Base-by-base conservation (phyloP, 2,329 filamentous ascomycete species). In the Harringtonia aguacate region DNA sequence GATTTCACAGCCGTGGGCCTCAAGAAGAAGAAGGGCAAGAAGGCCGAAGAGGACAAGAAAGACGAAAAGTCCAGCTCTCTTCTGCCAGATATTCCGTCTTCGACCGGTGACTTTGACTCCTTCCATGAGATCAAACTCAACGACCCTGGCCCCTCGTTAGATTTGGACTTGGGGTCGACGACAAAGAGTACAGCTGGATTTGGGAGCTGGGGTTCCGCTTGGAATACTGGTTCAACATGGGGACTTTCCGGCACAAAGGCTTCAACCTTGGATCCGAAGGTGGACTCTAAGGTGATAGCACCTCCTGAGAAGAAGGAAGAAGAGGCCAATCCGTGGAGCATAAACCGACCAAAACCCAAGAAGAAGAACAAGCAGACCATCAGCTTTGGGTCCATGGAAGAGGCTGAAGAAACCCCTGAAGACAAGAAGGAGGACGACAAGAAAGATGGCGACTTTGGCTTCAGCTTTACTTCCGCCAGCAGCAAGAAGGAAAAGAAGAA, bases 41-140 rank as follows among this genome's bases (percentile, higher is more conserved):
- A 77, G 46, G 20, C 57, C 56, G 27, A 54, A 6, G 40, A 51
- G 1, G 48, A 51, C 9, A 50, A 50, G 22, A 50, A 52, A 22
- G 54, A 54, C 9, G 51, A 51, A 6, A 36, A 45, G 10, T 8
- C 10, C 4, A 35, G 27, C 35, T 18, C 42, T 3, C 28, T 43
- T 3, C 34, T 48, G 4, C 42, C 43, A 8, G 46, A 48, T 9
- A 44, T 39, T n/a, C 52, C n/a, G n/a, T n/a, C 31, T 35, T 56
- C 46, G 13, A 48, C 57, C 3, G 53, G 56, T 20, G 69, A 68
- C 39, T 62, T 70, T 36, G 72, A 74, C 45, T 62, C 70, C n/a
- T 85, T 86, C 52, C 71, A 84, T 36, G 80, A 86, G 24, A 77
- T 87, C 51, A 83, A 77, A 53, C 61, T 86, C 22, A 73, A 79